These are phyloP conservation scores for Margaritispora aquatica DNA, from an alignment of 495 filamentous ascomycete genomes.

Conservation along the genomic window DNA sequence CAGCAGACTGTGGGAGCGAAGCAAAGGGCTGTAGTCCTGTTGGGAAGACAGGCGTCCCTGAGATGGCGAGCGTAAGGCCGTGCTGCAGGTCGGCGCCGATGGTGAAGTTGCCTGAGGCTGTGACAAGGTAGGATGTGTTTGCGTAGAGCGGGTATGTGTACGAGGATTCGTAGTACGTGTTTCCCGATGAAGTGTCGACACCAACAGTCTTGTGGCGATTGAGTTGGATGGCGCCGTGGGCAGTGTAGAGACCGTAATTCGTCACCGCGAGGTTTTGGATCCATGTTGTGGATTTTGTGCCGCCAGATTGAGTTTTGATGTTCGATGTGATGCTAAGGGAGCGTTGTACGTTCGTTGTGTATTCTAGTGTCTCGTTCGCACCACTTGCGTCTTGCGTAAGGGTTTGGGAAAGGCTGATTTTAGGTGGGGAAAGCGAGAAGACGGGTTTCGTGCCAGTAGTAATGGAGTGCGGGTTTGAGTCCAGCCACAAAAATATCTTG, in stretches of 20 bases:
- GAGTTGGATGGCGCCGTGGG: conserved; percentile 53
- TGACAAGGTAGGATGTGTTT: conserved; percentile 44
- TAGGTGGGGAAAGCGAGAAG: conserved; percentile 20
- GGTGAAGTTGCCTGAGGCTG: conserved; percentile 43
- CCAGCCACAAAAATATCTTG: conserved; percentile 72
- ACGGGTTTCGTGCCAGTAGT: conserved; percentile 38
- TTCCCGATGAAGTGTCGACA: conserved; percentile 40
- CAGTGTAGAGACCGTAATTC: conserved; percentile 53
- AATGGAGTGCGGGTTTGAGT: conserved; percentile 34
- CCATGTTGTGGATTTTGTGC: conserved; percentile 46
- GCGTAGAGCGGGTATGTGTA: conserved; percentile 63
- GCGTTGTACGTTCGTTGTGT: conserved; percentile 51
- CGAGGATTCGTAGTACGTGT: conserved; percentile 31
- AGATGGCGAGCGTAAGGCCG: conserved; percentile 46
- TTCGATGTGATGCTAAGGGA: conserved; percentile 46
- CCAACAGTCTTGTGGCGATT: conserved; percentile 59
- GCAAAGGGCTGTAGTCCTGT: conserved; percentile 47
- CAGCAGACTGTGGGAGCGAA: conserved; percentile 9
- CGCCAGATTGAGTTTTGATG: conserved; percentile 38
- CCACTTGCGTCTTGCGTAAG: conserved; percentile 39
- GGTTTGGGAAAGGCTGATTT: conserved; percentile 29
- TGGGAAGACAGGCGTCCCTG: conserved; percentile 55
- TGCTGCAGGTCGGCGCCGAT: conserved; percentile 55
- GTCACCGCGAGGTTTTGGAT: conserved; percentile 51
- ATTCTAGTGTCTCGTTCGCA: conserved; percentile 57